Evolutionary conservation across 768 basidiomycete genomes (phyloP).

Genomic region (Leccinum barrowsii): DNA sequence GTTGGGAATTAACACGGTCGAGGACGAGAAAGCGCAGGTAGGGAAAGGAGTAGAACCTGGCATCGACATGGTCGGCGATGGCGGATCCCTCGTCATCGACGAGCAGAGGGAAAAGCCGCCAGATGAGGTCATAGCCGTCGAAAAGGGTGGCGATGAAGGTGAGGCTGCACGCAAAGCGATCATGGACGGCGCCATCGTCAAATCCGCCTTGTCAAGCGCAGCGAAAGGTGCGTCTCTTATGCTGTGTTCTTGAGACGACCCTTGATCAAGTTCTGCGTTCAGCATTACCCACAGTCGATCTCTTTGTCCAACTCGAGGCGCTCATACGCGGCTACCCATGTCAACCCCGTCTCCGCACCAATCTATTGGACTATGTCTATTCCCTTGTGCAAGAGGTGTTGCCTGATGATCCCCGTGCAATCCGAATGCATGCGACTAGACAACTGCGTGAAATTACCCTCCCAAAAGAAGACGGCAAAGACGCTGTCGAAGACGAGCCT

Average conservation of each 20-base stretch:
- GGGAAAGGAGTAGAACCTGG: conserved; percentile 25
- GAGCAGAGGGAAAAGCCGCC: conserved; percentile 22
- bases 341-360: conserved; percentile 34
- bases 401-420: conserved; percentile 36
- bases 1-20: conserved; percentile 53
- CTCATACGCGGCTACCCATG: conserved; percentile 44
- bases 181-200: conserved; percentile 77
- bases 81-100: conserved; percentile 16
- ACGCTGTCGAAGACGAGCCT: conserved; percentile 4
- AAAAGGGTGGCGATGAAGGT: conserved; percentile 42
- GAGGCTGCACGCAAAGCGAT: conserved; percentile 61
- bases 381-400: conserved; percentile 35
- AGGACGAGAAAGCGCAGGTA: conserved; percentile 11
- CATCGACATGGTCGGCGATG: conserved; percentile 18
- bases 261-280: conserved; percentile 10
- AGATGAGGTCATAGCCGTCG: conserved; percentile 29
- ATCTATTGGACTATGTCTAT: conserved; percentile 44
- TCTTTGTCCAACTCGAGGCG: conserved; percentile 41
- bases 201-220: conserved; percentile 71
- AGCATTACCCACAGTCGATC: conserved; percentile 40
- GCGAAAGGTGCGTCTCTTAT: conserved; percentile 52
- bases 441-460: conserved; percentile 28
- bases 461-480: conserved; percentile 20
- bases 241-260: conserved; percentile 12
- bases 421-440: conserved; percentile 39